phyloP scores from a whole-genome alignment of 2,329 filamentous ascomycete genomes.

The Trichoderma sp. region DNA sequence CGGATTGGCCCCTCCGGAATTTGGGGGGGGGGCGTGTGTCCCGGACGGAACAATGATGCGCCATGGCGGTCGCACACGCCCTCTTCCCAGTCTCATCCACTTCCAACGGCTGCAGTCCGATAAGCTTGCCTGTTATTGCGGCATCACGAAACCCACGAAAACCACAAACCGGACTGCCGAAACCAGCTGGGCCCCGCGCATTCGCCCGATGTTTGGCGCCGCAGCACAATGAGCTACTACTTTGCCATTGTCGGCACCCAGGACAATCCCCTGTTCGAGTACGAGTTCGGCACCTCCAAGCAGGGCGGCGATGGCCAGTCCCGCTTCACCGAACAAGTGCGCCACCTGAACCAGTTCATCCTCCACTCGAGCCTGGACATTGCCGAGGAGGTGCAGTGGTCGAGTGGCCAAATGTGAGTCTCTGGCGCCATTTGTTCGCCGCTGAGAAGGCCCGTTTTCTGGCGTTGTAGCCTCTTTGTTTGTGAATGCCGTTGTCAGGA shows the following conservation, averaged over 20 bases:
- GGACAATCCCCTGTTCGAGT: constrained; percentile 93
- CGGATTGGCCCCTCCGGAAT: constrained; percentile 10
- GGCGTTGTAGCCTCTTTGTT: neutral
- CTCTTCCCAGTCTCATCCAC: neutral
- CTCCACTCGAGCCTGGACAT: constrained; percentile 92
- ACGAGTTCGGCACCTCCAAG: constrained; percentile 96
- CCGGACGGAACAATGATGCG: constrained; percentile 21
- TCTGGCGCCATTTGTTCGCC: neutral
- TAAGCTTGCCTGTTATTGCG: neutral
- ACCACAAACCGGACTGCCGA: neutral
- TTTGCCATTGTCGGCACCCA: constrained; percentile 94
- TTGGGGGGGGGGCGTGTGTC: neutral
- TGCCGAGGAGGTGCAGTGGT: constrained; percentile 95
- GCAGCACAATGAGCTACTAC: constrained; percentile 84
- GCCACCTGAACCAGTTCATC: constrained; percentile 96
- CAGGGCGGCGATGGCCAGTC: constrained; percentile 90
- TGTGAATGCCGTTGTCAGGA: neutral
- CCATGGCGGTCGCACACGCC: constrained; percentile 9
- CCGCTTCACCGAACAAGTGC: constrained; percentile 81
- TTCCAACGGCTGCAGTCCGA: neutral
- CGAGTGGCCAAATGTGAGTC: constrained; percentile 72
- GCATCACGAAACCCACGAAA: too few relatives aligned
- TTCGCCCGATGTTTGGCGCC: neutral
- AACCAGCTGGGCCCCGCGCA: neutral
- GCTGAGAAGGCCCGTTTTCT: neutral